These are phyloP conservation scores for Aspergillus phoenicis DNA, from an alignment of 2,329 filamentous ascomycete species.

Conservation along the genomic window DNA sequence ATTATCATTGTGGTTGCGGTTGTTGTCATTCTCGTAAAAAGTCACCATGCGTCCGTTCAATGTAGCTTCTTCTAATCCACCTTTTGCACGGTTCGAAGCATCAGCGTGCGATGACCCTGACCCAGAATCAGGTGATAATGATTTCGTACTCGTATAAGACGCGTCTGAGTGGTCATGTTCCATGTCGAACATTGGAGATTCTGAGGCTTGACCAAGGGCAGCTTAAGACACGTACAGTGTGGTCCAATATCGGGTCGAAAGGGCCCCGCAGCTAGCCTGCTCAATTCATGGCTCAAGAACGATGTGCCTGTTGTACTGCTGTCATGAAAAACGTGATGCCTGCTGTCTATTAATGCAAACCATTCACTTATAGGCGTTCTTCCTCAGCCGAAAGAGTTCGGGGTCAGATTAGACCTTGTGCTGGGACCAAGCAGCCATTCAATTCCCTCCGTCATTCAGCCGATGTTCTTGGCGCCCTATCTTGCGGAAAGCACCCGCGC, in stretches of 20 bases:
- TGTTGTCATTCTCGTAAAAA: slow-evolving; percentile 4
- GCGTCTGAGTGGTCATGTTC: slow-evolving; percentile 30
- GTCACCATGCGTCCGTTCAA: slow-evolving; percentile 17
- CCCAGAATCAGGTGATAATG: slow-evolving; percentile 19
- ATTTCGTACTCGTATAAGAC: slow-evolving; percentile 25
- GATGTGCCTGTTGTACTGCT: not conserved
- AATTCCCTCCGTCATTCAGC: not conserved
- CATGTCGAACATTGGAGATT: slow-evolving; percentile 31
- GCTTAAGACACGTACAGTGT: slow-evolving; percentile 14
- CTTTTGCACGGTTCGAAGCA: slow-evolving; percentile 10
- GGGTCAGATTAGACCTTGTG: not conserved
- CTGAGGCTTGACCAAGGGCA: slow-evolving; percentile 5
- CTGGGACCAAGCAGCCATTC: not conserved
- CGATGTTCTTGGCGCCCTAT: not conserved
- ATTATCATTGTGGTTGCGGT: slow-evolving; percentile 1
- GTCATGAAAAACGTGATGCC: not conserved
- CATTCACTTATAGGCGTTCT: not conserved
- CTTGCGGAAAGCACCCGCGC: not conserved
- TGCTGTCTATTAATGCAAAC: not conserved
- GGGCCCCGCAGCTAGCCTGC: slow-evolving; percentile 7
- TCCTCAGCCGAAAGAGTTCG: not conserved
- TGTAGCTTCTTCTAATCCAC: slow-evolving; percentile 7
- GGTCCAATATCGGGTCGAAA: not conserved
- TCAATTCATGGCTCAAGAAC: slow-evolving; percentile 17
- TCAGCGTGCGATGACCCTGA: slow-evolving; percentile 18